Evolutionary conservation across 768 basidiomycete genomes (phyloP).

Genomic region (Termitomyces sp.): DNA sequence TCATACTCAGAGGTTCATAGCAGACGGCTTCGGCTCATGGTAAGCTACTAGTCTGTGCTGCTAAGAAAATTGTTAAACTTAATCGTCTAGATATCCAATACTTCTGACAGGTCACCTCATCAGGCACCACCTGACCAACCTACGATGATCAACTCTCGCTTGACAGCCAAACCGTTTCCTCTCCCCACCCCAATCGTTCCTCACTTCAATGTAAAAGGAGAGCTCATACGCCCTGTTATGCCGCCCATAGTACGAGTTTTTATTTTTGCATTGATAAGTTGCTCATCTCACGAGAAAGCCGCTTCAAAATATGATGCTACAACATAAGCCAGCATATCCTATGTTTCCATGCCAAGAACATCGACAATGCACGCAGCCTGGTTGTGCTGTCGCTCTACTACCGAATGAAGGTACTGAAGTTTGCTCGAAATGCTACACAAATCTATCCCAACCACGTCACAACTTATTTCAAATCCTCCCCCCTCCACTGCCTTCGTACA

Average conservation of each 20-base stretch:
- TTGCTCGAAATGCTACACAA: constrained; percentile 6
- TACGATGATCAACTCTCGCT: constrained; percentile 1
- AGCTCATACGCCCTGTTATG: constrained; percentile 5
- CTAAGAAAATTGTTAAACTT: neutral
- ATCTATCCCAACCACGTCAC: neutral
- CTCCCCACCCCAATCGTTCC: neutral
- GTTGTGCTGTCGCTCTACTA: constrained; percentile 7
- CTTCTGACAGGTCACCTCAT: neutral
- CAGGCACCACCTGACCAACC: neutral
- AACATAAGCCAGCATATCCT: neutral
- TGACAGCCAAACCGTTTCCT: neutral
- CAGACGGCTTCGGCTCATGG: neutral
- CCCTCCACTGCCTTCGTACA: neutral
- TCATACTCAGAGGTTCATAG: neutral
- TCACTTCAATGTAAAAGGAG: constrained; percentile 15
- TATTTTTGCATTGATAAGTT: neutral
- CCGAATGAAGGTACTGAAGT: neutral
- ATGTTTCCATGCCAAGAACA: neutral
- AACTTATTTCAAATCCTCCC: neutral
- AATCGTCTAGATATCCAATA: neutral
- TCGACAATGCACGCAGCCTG: constrained; percentile 4
- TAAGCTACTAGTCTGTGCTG: neutral
- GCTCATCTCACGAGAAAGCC: neutral
- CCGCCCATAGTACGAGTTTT: neutral
- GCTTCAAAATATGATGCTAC: neutral